A percentile compares a stretch with the other conserved stretches of the same genome.
Evolutionary conservation across 225 moss, liverwort and hornwort species (phyloP).

Genomic region (Pseudoscleropodium purum): DNA sequence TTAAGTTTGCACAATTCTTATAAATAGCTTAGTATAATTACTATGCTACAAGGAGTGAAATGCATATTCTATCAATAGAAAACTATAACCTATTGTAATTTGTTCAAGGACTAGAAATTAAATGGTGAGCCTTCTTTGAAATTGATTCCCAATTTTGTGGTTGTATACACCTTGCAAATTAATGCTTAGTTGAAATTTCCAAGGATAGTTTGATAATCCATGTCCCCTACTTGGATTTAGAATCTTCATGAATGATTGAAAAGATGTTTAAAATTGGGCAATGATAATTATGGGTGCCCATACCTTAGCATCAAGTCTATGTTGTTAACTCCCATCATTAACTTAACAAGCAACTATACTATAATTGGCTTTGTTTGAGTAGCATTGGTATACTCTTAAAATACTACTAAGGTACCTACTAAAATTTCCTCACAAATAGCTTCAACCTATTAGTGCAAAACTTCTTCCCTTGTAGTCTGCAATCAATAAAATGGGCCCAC

Average conservation of each 20-base stretch:
- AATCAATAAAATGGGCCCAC: too few relatives aligned
- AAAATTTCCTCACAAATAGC: neutral
- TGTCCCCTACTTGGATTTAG: neutral
- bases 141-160: neutral
- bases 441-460: too few relatives aligned
- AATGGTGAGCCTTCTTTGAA: neutral
- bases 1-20: neutral
- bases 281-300: neutral
- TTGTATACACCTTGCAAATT: neutral
- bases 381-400: too few relatives aligned
- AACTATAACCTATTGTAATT: neutral
- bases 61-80: neutral
- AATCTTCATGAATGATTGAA: too few relatives aligned
- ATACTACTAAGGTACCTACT: neutral
- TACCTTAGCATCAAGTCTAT: fast-evolving
- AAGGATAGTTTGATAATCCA: neutral
- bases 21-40: neutral
- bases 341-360: too few relatives aligned
- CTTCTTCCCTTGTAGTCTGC: too few relatives aligned
- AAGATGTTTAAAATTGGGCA: neutral
- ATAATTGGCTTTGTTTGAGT: too few relatives aligned
- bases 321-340: fast-evolving
- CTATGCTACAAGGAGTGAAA: neutral
- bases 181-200: neutral
- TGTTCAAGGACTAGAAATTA: neutral